Conservation (phyloP, 2,329 filamentous ascomycete species). For the Hypoxylon sp. region DNA sequence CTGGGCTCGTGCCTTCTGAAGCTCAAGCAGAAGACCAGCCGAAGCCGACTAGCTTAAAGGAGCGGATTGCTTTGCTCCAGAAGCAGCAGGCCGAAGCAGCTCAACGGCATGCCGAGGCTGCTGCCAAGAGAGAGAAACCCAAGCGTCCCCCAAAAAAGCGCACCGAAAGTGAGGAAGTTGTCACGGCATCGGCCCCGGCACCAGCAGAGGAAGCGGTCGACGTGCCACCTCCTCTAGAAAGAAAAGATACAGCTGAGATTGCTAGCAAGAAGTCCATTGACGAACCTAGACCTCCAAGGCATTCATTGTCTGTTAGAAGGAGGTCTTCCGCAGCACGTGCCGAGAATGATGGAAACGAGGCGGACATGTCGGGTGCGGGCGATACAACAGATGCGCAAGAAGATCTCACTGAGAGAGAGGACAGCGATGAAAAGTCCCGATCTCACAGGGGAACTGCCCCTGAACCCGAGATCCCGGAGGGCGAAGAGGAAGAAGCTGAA, state of each 20-base stretch:
- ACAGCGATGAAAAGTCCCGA: slow-evolving; percentile 72
- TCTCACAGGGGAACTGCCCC: slow-evolving; percentile 56
- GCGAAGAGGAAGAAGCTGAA: slow-evolving; percentile 79
- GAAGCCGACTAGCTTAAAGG: slow-evolving; percentile 93
- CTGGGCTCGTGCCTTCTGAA: slow-evolving; percentile 68
- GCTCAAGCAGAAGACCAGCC: slow-evolving; percentile 79
- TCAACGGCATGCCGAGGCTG: slow-evolving; percentile 80
- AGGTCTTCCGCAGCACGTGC: slow-evolving; percentile 63
- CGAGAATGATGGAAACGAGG: slow-evolving; percentile 71
- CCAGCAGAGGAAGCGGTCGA: slow-evolving; percentile 53
- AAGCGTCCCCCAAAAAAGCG: slow-evolving; percentile 80
- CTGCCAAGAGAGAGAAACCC: slow-evolving; percentile 87
- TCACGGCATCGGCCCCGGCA: slow-evolving; percentile 36
- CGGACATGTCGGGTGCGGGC: slow-evolving; percentile 73
- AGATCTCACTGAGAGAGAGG: slow-evolving; percentile 77
- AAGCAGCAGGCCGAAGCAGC: slow-evolving; percentile 94
- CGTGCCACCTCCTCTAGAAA: slow-evolving; percentile 57
- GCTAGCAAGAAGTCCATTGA: slow-evolving; percentile 65
- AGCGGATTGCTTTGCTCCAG: slow-evolving; percentile 92
- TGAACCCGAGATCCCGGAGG: slow-evolving; percentile 57
- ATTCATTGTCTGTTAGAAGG: slow-evolving; percentile 61
- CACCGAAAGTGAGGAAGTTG: slow-evolving; percentile 60
- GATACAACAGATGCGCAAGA: slow-evolving; percentile 73
- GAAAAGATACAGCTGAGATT: slow-evolving; percentile 62
- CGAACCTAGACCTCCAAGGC: slow-evolving; percentile 56